Evolutionary conservation across 495 filamentous ascomycete genomes (phyloP), one percentile per base, ranked within the genome.

Genomic region (Aspergillus leporis): DNA sequence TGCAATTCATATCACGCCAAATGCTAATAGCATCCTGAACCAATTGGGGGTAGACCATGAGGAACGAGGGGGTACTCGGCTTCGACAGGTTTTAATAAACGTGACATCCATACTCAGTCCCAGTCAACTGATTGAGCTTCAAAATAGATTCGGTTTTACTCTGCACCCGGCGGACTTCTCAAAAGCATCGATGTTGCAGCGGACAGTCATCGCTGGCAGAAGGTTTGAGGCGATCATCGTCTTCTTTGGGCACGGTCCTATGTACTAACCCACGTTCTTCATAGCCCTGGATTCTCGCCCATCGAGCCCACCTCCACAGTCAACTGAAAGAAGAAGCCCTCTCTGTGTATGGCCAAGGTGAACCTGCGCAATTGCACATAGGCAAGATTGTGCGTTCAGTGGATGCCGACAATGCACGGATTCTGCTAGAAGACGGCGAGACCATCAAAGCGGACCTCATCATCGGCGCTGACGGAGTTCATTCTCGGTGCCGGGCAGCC

Each of bases 391-490:
- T n/a, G 10, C 36, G 36, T n/a, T 4, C n/a, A 21, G 41, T 49
- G 5, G 56, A 59, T 8, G 47, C 56, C 0, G 14, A 25, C 0
- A 21, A 7, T 0, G 32, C 56, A 1, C 30, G 18, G 14, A 10
- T 59, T 1, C 19, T 31, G 0, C 49, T 59, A 2, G 56, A n/a
- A 0, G 38, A 59, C 22, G 56, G 56, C 5, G 2, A 12, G 5
- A 7, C 12, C 0, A 12, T 59, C 18, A 8, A 28, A 19, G 56
- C 47, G 41, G 56, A 59, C 22, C 31, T 59, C 1, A 3, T 59
- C 9, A 43, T 59, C 30, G 56, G 56, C 6, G 56, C 56, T 13
- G 56, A 59, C 34, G 56, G 56, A 1, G 56, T 46, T 7, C 56
- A 59, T 32, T 59, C 56, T 18, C 16, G 19, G 3, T 19, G 40